Evolutionary conservation across 306 rosid species (phyloP).

Genomic region (Vigna mungo): DNA sequence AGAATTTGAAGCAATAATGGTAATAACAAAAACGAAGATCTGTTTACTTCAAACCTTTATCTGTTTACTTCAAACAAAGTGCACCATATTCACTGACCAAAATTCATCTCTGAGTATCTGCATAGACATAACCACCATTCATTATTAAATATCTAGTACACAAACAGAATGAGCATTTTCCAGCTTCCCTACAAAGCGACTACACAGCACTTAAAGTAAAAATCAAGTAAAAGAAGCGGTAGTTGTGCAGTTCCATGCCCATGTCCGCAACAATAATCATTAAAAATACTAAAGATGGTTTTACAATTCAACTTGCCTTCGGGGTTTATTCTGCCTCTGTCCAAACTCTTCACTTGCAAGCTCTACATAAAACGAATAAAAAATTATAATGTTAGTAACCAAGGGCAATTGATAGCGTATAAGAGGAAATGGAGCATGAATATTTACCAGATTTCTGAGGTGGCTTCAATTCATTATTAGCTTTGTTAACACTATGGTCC

Average conservation of each 20-base stretch:
- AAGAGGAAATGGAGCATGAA: constrained; percentile 20
- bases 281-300: neutral
- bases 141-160: neutral
- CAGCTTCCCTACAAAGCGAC: neutral
- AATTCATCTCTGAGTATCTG: constrained; percentile 21
- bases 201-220: neutral
- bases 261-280: neutral
- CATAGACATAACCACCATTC: neutral
- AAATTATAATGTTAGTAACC: constrained; percentile 3
- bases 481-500: constrained; percentile 62
- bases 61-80: neutral
- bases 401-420: neutral
- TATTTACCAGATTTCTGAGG: constrained; percentile 74
- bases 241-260: neutral
- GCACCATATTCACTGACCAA: constrained; percentile 17
- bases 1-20: neutral
- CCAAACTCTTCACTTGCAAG: constrained; percentile 78
- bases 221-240: neutral
- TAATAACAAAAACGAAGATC: neutral
- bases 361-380: constrained; percentile 55
- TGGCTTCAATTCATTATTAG: constrained; percentile 71
- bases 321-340: constrained; percentile 90
- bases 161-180: neutral
- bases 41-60: neutral
- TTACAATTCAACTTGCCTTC: constrained; percentile 67